phyloP scores from a whole-genome alignment of 2,329 filamentous ascomycete genomes.

The Teratosphaeria gauchensis region DNA sequence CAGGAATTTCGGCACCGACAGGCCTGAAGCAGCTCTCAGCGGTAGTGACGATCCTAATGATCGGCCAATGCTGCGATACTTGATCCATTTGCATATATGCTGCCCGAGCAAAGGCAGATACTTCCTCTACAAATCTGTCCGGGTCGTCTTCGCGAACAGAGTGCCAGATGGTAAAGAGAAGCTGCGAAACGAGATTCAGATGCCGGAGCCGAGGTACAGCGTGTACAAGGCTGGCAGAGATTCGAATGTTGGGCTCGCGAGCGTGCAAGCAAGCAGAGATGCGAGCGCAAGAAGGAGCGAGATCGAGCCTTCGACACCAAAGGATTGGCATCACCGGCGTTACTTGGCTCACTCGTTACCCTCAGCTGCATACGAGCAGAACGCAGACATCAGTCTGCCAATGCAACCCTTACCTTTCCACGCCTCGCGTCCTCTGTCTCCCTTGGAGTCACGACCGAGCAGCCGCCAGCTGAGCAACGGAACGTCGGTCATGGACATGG shows the following conservation, averaged over 20 bases:
- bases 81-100: constrained; percentile 90
- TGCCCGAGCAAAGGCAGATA: constrained; percentile 73
- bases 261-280: constrained; percentile 7
- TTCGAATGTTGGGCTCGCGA: constrained; percentile 16
- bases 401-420: constrained; percentile 18
- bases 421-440: constrained; percentile 11
- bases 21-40: constrained; percentile 43
- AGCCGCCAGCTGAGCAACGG: constrained; percentile 19
- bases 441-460: constrained; percentile 20
- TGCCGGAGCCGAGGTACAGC: constrained; percentile 78
- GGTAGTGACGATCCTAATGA: constrained; percentile 43
- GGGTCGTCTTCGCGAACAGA: constrained; percentile 92
- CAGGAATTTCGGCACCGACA: constrained; percentile 42
- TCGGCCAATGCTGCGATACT: constrained; percentile 72
- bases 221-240: constrained; percentile 62
- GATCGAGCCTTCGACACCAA: constrained; percentile 5
- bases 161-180: constrained; percentile 94
- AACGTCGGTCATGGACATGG: constrained; percentile 14
- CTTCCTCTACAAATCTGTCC: constrained; percentile 83
- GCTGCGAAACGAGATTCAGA: constrained; percentile 77
- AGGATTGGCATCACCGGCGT: constrained; percentile 3
- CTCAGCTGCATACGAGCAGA: constrained; percentile 14
- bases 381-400: constrained; percentile 13
- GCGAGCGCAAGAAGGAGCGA: constrained; percentile 9
- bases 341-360: constrained; percentile 17